Base-by-base conservation (phyloP, 495 filamentous ascomycete genomes). In the Paragyromitra xinjiangensis region DNA sequence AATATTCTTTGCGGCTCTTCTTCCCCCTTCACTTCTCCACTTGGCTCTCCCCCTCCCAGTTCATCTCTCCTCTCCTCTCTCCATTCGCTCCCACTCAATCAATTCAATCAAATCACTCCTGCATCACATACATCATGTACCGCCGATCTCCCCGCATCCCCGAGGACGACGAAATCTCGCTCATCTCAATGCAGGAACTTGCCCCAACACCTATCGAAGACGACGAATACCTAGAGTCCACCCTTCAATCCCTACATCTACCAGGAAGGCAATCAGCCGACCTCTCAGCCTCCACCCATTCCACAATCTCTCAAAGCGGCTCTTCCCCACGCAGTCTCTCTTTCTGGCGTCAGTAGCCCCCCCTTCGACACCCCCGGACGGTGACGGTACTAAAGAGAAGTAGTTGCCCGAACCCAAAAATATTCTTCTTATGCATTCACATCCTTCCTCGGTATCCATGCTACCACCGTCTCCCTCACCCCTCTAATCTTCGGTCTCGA, bases 401-500 rank as follows among this genome's bases (percentile, higher is more conserved):
- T 81, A 97, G 93, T 97, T 77, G 88, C 88, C 26, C 91, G 92
- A 58, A 85, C 94, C 39, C 94, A 97, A 82, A 90, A 88, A 83
- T 97, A 95, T 86, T 94, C 93, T 14, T 91, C 91, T 80, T 97
- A 97, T 83, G 90, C 92, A 50, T 94, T 97, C 82, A 90, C 90
- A 53, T 82, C 92, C 76, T 98, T 95, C 87, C 85, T 90, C 61
- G 84, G 88, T 64, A 84, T 95, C 66, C 94, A 98, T 84, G 85
- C 95, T 62, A 87, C 91, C 59, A 97, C 92, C 58, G 92, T 91
- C n/a, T 91, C 92, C 1, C 81, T 94, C 51, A 89, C 93, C 42
- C 92, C 92, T 0, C 88, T 94, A 26, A 69, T 87, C 68, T 85
- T 86, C 45, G 85, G 85, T 62, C 87, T 87, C 58, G 86, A 88